Evolutionary conservation across 192 early-diverging fungal species (phyloP).

Genomic region (Podila epicladia): DNA sequence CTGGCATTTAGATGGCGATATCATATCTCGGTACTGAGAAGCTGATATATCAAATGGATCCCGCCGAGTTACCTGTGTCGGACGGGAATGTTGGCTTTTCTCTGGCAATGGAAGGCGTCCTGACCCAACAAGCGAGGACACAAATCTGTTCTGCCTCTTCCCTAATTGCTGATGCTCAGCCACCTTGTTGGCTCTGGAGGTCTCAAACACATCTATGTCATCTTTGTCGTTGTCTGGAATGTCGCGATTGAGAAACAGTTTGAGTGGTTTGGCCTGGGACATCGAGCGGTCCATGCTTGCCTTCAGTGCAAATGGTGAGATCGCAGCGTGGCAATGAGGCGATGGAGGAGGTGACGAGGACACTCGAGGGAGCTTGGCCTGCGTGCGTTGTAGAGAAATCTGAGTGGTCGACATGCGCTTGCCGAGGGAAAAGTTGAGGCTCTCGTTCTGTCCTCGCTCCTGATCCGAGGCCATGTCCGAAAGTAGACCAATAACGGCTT

Average conservation of each 20-base stretch:
- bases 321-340: neutral
- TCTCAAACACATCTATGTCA: neutral
- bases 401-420: constrained; percentile 1
- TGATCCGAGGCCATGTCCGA: neutral
- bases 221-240: constrained; percentile 17
- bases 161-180: too few relatives aligned
- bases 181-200: neutral
- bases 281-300: neutral
- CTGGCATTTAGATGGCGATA: too few relatives aligned
- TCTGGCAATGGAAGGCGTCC: too few relatives aligned
- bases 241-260: constrained; percentile 17
- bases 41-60: too few relatives aligned
- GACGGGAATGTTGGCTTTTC: too few relatives aligned
- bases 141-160: too few relatives aligned
- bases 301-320: neutral
- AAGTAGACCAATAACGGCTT: too few relatives aligned
- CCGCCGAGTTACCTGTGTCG: too few relatives aligned
- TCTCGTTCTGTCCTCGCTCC: neutral
- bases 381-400: constrained; percentile 24
- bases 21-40: too few relatives aligned
- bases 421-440: neutral
- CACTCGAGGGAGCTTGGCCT: constrained; percentile 24
- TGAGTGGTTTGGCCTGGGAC: neutral
- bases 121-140: too few relatives aligned
- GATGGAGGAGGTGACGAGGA: neutral